Percentiles rank a stretch among this genome's conserved stretches.
Conservation (phyloP, 768 basidiomycete genomes). For the Termitomyces sp. region DNA sequence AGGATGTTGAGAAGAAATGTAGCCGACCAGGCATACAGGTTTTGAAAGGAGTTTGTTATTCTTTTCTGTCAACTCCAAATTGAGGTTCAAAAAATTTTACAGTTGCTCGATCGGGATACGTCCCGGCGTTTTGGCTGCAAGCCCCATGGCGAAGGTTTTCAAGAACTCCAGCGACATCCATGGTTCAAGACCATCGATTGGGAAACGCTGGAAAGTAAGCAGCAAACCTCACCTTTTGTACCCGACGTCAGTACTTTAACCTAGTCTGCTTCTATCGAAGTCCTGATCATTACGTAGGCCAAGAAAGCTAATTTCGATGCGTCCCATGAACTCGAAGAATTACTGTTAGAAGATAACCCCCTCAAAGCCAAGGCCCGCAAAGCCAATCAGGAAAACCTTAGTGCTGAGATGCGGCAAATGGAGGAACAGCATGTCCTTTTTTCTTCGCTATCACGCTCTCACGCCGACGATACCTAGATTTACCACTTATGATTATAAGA, state of each 20-base stretch:
- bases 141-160: conserved; percentile 70
- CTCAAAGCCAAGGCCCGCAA: conserved; percentile 92
- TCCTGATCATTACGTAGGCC: conserved; percentile 42
- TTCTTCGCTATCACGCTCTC: conserved; percentile 6
- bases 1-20: conserved; percentile 78
- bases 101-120: conserved; percentile 89
- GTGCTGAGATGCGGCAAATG: conserved; percentile 94
- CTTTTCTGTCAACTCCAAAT: background rate
- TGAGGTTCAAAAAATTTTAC: conserved; percentile 5
- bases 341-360: conserved; percentile 94
- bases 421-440: conserved; percentile 79
- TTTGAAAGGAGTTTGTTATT: conserved; percentile 63
- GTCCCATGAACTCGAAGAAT: conserved; percentile 95
- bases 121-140: conserved; percentile 78
- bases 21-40: conserved; percentile 73
- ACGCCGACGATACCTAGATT: conserved; percentile 46
- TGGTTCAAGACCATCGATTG: conserved; percentile 93
- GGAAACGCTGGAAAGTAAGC: conserved; percentile 76
- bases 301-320: conserved; percentile 99
- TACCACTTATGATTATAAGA: conserved; percentile 87
- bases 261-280: background rate
- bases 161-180: conserved; percentile 70
- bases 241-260: conserved; percentile 64
- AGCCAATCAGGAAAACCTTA: conserved; percentile 82
- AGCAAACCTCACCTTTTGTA: conserved; percentile 73